phyloP scores from a whole-genome alignment of 495 filamentous ascomycete genomes.

The Aspergillus olivimuriae region DNA sequence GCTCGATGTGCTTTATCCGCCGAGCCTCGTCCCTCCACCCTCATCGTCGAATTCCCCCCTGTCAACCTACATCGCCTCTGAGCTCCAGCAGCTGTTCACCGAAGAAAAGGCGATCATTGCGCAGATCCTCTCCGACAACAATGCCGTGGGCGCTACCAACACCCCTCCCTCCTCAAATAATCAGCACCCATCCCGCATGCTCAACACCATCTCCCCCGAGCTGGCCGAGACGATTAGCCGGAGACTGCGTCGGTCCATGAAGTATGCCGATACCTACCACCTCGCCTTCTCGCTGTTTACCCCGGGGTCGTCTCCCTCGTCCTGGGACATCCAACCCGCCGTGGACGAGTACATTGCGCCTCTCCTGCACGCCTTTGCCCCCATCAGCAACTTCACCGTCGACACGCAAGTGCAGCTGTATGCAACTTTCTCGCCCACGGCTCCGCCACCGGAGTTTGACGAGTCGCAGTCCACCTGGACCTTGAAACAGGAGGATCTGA shows the following conservation, averaged over 20 bases:
- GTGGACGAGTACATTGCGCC: constrained; percentile 77
- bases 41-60: constrained; percentile 67
- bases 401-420: constrained; percentile 96
- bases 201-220: constrained; percentile 36
- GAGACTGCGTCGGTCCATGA: constrained; percentile 72
- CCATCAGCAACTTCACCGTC: constrained; percentile 92
- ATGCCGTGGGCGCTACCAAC: constrained; percentile 10
- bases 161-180: constrained; percentile 32
- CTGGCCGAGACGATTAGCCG: constrained; percentile 47
- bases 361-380: constrained; percentile 65
- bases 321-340: constrained; percentile 85
- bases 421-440: constrained; percentile 69
- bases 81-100: constrained; percentile 71
- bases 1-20: constrained; percentile 75
- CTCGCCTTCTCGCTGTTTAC: constrained; percentile 94
- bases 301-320: constrained; percentile 65
- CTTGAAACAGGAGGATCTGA: constrained; percentile 78
- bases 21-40: constrained; percentile 62
- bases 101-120: constrained; percentile 89
- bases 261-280: constrained; percentile 92
- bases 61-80: constrained; percentile 71
- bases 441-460: constrained; percentile 52
- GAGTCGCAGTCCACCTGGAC: constrained; percentile 50
- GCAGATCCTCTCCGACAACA: constrained; percentile 59
- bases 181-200: constrained; percentile 15